A percentile compares a stretch with the other conserved stretches of the same genome.
phyloP scores from a whole-genome alignment of 2,329 filamentous ascomycete species.

The Coniochaeta prunicola region DNA sequence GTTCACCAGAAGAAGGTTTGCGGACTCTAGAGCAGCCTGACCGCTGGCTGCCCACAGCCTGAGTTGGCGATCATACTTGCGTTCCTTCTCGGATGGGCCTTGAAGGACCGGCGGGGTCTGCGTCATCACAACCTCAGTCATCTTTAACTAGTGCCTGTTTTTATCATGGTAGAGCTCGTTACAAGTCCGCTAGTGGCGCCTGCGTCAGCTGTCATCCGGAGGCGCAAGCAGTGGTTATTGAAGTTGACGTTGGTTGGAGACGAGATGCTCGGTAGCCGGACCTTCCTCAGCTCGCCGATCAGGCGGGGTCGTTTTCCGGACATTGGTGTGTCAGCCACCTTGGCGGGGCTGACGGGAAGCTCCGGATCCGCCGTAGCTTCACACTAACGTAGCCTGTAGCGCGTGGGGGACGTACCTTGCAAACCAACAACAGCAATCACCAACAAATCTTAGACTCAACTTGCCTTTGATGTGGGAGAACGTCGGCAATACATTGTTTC shows the following conservation, averaged over 20 bases:
- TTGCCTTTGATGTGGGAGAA: too few species aligned
- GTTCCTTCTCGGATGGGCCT: constrained; percentile 53
- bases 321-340: not conserved
- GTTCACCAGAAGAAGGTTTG: constrained; percentile 87
- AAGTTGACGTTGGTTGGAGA: not conserved
- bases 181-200: not conserved
- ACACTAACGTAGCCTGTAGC: too few species aligned
- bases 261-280: not conserved
- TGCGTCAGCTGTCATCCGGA: not conserved
- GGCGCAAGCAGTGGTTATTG: not conserved
- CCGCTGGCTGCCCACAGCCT: constrained; percentile 91
- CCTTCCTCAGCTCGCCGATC: not conserved
- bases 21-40: constrained; percentile 82
- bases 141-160: constrained; percentile 13
- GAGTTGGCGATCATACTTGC: constrained; percentile 91
- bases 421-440: too few species aligned
- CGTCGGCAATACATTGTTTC: too few species aligned
- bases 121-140: constrained; percentile 36
- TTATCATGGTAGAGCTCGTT: not conserved
- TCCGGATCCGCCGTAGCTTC: not conserved
- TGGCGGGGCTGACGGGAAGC: not conserved
- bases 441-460: too few species aligned
- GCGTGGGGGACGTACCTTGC: too few species aligned
- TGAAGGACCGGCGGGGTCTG: constrained; percentile 42
- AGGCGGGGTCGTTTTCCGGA: not conserved